phyloP scores from a whole-genome alignment of 768 basidiomycete species.

The Ramaria rubella region DNA sequence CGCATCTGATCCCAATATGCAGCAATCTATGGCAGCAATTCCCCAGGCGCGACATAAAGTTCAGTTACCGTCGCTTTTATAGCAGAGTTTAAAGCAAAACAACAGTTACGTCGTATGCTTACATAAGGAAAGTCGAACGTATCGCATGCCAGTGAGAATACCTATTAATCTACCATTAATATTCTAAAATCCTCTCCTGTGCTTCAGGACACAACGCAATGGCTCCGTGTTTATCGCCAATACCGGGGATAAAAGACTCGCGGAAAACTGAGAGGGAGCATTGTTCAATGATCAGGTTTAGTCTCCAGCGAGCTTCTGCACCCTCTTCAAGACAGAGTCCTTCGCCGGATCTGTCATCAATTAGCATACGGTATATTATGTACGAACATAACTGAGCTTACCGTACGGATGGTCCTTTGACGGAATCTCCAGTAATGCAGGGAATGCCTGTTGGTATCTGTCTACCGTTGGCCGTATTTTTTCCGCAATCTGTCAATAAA shows the following conservation, averaged over 20 bases:
- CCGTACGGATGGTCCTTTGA: conserved; percentile 99
- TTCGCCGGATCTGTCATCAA: conserved; percentile 75
- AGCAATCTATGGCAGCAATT: not conserved
- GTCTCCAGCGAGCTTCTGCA: conserved; percentile 95
- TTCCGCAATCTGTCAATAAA: conserved; percentile 72
- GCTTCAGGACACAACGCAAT: too few species aligned
- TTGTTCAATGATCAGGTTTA: conserved; percentile 26
- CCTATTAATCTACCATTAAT: too few species aligned
- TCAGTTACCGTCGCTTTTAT: not conserved
- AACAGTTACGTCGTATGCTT: not conserved
- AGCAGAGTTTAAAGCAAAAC: too few species aligned
- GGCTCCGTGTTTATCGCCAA: too few species aligned
- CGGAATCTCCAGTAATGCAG: conserved; percentile 94
- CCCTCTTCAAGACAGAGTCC: conserved; percentile 92
- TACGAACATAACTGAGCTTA: conserved; percentile 28
- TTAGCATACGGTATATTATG: conserved; percentile 2
- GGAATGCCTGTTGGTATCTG: conserved; percentile 92
- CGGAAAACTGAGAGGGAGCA: not conserved
- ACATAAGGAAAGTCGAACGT: too few species aligned
- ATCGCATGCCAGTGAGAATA: too few species aligned
- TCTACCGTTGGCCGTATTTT: conserved; percentile 94
- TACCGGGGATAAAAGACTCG: too few species aligned
- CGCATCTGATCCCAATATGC: not conserved
- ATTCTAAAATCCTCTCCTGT: too few species aligned
- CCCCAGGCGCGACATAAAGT: not conserved